phyloP scores from a whole-genome alignment of 306 rosid genomes.

The Dryas drummondii region DNA sequence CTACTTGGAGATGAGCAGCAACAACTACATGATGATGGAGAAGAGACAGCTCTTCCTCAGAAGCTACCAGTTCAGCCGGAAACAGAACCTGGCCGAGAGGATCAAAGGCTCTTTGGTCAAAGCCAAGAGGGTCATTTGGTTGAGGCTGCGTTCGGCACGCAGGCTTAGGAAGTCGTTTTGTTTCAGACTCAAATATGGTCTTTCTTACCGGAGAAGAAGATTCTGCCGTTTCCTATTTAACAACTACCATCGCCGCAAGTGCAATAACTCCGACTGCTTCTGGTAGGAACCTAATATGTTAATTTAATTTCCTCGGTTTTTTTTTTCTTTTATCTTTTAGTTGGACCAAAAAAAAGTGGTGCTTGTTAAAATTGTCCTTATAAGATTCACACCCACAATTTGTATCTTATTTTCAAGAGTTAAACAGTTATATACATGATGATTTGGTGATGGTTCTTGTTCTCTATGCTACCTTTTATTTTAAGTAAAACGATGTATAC shows the following conservation, averaged over 20 bases:
- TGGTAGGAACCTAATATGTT: constrained; percentile 26
- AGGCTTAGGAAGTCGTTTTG: constrained; percentile 38
- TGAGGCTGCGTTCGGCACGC: constrained; percentile 46
- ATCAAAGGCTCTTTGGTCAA: constrained; percentile 57
- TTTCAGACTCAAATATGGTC: constrained; percentile 49
- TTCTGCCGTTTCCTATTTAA: constrained; percentile 39
- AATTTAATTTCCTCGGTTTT: neutral
- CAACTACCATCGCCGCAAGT: constrained; percentile 25
- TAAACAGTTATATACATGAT: neutral
- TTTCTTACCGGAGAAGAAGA: constrained; percentile 58
- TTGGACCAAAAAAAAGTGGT: neutral
- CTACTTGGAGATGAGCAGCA: constrained; percentile 31
- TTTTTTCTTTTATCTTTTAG: neutral
- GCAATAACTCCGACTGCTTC: constrained; percentile 39
- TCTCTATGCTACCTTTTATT: neutral
- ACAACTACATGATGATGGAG: constrained; percentile 52
- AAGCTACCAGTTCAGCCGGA: constrained; percentile 79
- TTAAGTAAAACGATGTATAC: no score
- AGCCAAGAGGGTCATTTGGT: constrained; percentile 45
- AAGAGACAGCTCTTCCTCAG: constrained; percentile 76
- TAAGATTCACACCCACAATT: constrained; percentile 1
- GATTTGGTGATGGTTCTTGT: neutral
- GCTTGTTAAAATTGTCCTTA: neutral
- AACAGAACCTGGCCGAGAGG: constrained; percentile 48
- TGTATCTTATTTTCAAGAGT: constrained; percentile 9